Conservation (phyloP, 2,329 filamentous ascomycete genomes). For the Colletotrichum camelliae region DNA sequence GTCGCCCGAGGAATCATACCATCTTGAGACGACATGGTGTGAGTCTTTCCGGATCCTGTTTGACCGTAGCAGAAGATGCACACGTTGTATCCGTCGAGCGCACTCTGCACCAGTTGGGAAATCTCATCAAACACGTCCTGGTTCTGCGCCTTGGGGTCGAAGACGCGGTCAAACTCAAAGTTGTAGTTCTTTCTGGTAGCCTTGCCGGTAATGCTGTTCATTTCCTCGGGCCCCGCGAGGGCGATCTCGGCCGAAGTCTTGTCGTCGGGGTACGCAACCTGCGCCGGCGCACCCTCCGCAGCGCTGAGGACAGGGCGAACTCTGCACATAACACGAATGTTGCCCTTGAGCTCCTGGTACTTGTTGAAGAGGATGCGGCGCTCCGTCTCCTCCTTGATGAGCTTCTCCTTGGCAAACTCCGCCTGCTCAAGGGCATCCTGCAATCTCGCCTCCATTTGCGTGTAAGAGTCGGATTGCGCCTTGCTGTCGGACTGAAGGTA, state of each 20-base stretch:
- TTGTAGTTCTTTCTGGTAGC: slow-evolving; percentile 79
- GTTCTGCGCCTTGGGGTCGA: slow-evolving; percentile 79
- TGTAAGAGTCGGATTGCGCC: slow-evolving; percentile 85
- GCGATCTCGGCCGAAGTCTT: slow-evolving; percentile 89
- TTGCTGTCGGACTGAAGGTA: slow-evolving; percentile 91
- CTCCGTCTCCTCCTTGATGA: slow-evolving; percentile 90
- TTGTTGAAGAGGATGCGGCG: slow-evolving; percentile 95
- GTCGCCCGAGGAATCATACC: slow-evolving; percentile 97
- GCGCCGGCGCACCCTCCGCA: slow-evolving; percentile 69
- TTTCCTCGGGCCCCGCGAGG: slow-evolving; percentile 82
- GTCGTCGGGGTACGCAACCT: slow-evolving; percentile 80
- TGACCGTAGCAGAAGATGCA: slow-evolving; percentile 99
- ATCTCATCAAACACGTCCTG: slow-evolving; percentile 93
- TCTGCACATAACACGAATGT: slow-evolving; percentile 97
- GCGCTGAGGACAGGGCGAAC: slow-evolving; percentile 76
- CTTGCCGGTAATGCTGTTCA: slow-evolving; percentile 73
- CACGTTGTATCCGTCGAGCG: slow-evolving; percentile 96
- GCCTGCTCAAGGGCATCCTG: slow-evolving; percentile 77
- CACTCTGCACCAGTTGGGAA: slow-evolving; percentile 94
- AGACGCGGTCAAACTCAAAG: slow-evolving; percentile 94
- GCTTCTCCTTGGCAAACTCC: slow-evolving; percentile 76
- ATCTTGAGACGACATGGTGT: slow-evolving; percentile 89
- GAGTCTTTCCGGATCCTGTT: slow-evolving; percentile 95
- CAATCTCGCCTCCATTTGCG: slow-evolving; percentile 79
- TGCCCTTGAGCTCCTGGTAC: slow-evolving; percentile 96